These are phyloP conservation scores for Meripilus lineatus DNA, from an alignment of 1,284 basidiomycete species.

Conservation along the genomic window DNA sequence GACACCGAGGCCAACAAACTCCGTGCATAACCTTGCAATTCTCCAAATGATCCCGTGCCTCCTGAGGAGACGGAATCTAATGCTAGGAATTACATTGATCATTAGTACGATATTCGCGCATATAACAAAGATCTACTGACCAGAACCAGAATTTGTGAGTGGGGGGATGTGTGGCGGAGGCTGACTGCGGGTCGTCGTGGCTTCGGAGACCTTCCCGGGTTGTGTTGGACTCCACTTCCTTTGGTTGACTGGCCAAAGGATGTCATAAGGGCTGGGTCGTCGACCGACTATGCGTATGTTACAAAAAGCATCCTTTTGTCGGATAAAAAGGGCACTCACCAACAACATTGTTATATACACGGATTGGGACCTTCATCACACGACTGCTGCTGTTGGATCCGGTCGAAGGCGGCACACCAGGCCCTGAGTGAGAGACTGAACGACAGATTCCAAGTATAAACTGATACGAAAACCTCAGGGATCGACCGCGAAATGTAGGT, in stretches of 20 bases:
- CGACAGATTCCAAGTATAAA: slow-evolving; percentile 85
- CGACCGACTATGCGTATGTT: slow-evolving; percentile 44
- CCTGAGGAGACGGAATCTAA: too few relatives aligned
- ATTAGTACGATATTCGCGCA: slow-evolving; percentile 19
- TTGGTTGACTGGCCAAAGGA: slow-evolving; percentile 58
- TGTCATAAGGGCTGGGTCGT: slow-evolving; percentile 53
- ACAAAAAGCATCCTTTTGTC: slow-evolving; percentile 1
- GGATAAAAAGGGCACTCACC: slow-evolving; percentile 40
- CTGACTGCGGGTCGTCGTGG: slow-evolving; percentile 13
- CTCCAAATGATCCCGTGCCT: too few relatives aligned
- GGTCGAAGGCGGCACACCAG: slow-evolving; percentile 27
- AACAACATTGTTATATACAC: slow-evolving; percentile 80
- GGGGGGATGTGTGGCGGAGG: too few relatives aligned
- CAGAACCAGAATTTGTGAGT: too few relatives aligned
- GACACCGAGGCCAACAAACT: slow-evolving; percentile 43
- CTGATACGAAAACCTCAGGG: slow-evolving; percentile 85
- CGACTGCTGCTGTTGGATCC: slow-evolving; percentile 58
- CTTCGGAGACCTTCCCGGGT: slow-evolving; percentile 11
- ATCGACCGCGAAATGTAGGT: slow-evolving; percentile 84
- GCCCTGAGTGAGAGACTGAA: slow-evolving; percentile 31
- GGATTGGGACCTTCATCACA: slow-evolving; percentile 85
- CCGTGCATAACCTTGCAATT: slow-evolving; percentile 33
- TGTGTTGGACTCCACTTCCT: background rate
- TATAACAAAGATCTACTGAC: background rate
- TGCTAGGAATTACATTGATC: too few relatives aligned